Conservation (phyloP, 106 monocot species). For the Ottelia alismoides region DNA sequence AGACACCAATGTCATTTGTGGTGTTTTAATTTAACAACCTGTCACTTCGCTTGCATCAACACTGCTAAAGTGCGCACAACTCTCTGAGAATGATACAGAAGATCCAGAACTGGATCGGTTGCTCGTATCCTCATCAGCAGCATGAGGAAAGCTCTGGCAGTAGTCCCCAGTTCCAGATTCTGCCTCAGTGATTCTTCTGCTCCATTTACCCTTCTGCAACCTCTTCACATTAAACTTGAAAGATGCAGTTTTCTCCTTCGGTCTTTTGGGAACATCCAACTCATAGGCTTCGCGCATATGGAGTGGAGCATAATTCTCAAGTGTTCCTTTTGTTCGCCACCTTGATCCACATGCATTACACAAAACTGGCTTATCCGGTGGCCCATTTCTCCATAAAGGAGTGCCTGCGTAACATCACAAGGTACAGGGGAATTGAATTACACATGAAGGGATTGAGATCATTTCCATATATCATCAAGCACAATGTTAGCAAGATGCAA, state of each 20-base stretch:
- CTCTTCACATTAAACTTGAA: constrained; percentile 41
- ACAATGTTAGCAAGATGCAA: too few species aligned
- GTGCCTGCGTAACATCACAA: too few species aligned
- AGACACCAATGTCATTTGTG: too few species aligned
- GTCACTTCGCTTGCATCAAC: constrained; percentile 58
- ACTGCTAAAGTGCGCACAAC: constrained; percentile 71
- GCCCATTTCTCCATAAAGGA: constrained; percentile 99
- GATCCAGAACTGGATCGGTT: constrained; percentile 88
- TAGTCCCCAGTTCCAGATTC: constrained; percentile 33
- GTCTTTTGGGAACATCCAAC: constrained; percentile 33
- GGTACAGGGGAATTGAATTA: too few species aligned
- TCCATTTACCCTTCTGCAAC: constrained; percentile 41
- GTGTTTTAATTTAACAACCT: constrained; percentile 30
- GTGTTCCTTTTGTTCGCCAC: constrained; percentile 96
- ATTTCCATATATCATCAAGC: too few species aligned
- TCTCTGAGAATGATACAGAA: constrained; percentile 79
- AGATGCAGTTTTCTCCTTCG: constrained; percentile 31
- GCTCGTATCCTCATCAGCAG: constrained; percentile 53
- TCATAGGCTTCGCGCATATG: constrained; percentile 73
- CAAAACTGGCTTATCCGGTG: constrained; percentile 93
- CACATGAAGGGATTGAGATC: too few species aligned
- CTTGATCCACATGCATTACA: constrained; percentile 99
- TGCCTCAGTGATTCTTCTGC: constrained; percentile 11
- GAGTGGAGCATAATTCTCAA: constrained; percentile 84
- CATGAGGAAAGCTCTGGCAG: constrained; percentile 56